Evolutionary conservation across 2,329 filamentous ascomycete species (phyloP).

Genomic region (Fusarium fracticaudum): DNA sequence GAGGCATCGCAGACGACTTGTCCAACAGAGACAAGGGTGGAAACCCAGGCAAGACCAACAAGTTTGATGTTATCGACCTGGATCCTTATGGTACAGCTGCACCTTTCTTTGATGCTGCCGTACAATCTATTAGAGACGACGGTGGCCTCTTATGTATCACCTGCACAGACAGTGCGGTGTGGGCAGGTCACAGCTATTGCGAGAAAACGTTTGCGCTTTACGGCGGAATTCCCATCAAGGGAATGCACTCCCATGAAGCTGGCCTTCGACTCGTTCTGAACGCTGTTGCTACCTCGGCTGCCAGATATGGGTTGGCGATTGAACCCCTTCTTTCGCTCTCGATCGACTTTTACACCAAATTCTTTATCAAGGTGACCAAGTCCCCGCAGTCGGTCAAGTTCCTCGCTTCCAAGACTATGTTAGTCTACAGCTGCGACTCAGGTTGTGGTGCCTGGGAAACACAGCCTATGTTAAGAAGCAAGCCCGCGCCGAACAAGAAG

Average conservation of each 20-base stretch:
- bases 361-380: slow-evolving; percentile 85
- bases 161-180: slow-evolving; percentile 95
- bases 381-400: slow-evolving; percentile 91
- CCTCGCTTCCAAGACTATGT: slow-evolving; percentile 88
- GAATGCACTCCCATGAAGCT: slow-evolving; percentile 85
- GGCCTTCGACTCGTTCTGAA: slow-evolving; percentile 88
- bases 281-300: slow-evolving; percentile 80
- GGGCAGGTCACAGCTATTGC: slow-evolving; percentile 91
- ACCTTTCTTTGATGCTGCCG: slow-evolving; percentile 88
- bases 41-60: slow-evolving; percentile 53
- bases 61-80: slow-evolving; percentile 94
- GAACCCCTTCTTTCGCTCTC: slow-evolving; percentile 92
- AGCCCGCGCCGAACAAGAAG: slow-evolving; percentile 73
- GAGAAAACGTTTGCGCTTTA: slow-evolving; percentile 97
- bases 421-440: slow-evolving; percentile 88
- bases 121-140: slow-evolving; percentile 84
- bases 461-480: slow-evolving; percentile 79
- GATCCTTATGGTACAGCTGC: slow-evolving; percentile 96
- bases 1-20: slow-evolving; percentile 65
- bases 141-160: slow-evolving; percentile 94
- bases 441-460: slow-evolving; percentile 94
- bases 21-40: slow-evolving; percentile 53
- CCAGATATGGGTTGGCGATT: slow-evolving; percentile 85
- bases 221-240: slow-evolving; percentile 87
- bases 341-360: slow-evolving; percentile 92